phyloP scores from a whole-genome alignment of 1,284 basidiomycete species.

The Stereum hirsutum region DNA sequence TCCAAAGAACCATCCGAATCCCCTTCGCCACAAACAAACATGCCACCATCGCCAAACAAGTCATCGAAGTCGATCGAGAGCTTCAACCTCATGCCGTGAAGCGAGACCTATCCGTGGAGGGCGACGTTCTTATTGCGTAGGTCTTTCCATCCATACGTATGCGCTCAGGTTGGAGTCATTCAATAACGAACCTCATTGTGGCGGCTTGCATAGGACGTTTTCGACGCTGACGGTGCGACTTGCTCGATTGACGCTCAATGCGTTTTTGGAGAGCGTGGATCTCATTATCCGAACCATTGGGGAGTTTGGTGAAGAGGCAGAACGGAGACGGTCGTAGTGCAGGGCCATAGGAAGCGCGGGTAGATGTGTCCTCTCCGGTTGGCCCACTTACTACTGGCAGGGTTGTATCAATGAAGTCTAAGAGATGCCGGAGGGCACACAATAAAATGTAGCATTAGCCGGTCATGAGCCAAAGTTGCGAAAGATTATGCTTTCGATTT shows the following conservation, averaged over 20 bases:
- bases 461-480: too few species aligned
- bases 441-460: constrained; percentile 8
- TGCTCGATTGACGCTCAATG: constrained; percentile 75
- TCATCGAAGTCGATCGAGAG: constrained; percentile 80
- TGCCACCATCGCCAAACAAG: constrained; percentile 69
- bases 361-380: too few species aligned
- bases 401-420: too few species aligned
- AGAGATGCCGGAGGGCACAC: too few species aligned
- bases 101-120: constrained; percentile 57
- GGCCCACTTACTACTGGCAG: too few species aligned
- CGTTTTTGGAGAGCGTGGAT: constrained; percentile 82
- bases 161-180: not conserved
- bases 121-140: constrained; percentile 63
- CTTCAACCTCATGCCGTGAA: constrained; percentile 74
- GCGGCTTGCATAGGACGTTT: constrained; percentile 47
- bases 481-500: too few species aligned
- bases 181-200: constrained; percentile 5
- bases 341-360: too few species aligned
- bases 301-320: constrained; percentile 61
- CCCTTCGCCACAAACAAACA: constrained; percentile 70
- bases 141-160: constrained; percentile 13
- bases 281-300: constrained; percentile 76
- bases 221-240: constrained; percentile 72
- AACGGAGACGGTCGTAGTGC: constrained; percentile 7
- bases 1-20: constrained; percentile 56